These are phyloP conservation scores for Chalciporus pseudorubinellus DNA, from an alignment of 768 basidiomycete species.

Conservation along the genomic window DNA sequence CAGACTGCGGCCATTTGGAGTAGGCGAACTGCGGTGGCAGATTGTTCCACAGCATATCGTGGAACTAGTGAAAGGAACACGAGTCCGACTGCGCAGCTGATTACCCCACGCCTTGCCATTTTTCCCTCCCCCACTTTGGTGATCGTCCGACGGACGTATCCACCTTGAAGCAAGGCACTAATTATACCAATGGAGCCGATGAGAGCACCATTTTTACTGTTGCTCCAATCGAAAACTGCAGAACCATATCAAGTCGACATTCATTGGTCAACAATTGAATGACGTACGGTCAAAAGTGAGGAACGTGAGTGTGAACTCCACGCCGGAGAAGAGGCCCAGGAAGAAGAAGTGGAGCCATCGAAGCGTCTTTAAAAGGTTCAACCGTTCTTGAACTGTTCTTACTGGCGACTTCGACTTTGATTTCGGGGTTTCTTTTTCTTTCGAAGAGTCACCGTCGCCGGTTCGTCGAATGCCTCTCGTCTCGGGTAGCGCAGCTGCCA, in stretches of 20 bases:
- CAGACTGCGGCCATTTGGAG: conserved; percentile 74
- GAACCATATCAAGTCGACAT: not conserved
- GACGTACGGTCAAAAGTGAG: conserved; percentile 82
- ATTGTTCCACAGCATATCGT: conserved; percentile 41
- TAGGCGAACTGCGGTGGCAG: conserved; percentile 47
- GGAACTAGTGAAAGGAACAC: conserved; percentile 72
- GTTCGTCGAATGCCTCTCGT: conserved; percentile 54
- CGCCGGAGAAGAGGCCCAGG: conserved; percentile 87
- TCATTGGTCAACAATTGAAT: not conserved
- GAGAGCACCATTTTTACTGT: conserved; percentile 82
- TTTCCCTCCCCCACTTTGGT: conserved; percentile 72
- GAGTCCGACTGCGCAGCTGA: conserved; percentile 69
- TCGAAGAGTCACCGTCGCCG: conserved; percentile 17
- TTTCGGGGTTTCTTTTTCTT: conserved; percentile 15
- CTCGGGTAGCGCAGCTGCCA: conserved; percentile 77
- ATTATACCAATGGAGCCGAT: conserved; percentile 88
- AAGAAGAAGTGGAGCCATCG: conserved; percentile 80
- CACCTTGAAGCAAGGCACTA: conserved; percentile 87
- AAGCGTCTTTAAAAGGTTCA: conserved; percentile 55
- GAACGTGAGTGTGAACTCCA: conserved; percentile 97
- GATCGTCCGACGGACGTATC: conserved; percentile 84
- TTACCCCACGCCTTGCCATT: conserved; percentile 81
- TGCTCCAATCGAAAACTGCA: conserved; percentile 84
- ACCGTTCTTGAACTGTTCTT: conserved; percentile 44
- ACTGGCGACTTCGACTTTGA: conserved; percentile 12